phyloP scores from a whole-genome alignment of 306 rosid species.

The Vigna nakashimae region DNA sequence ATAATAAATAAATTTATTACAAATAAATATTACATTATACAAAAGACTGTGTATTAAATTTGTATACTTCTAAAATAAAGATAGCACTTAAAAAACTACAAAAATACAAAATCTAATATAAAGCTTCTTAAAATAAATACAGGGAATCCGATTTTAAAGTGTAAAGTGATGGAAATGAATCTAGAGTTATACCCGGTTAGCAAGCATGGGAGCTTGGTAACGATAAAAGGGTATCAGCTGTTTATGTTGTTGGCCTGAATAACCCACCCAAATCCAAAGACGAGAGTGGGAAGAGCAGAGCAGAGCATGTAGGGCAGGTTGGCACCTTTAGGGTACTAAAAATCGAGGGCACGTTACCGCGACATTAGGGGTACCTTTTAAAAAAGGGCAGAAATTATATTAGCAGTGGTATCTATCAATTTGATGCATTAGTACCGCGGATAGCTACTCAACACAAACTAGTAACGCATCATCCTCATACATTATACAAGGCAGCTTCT shows the following conservation, averaged over 20 bases:
- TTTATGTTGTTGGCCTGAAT: background rate
- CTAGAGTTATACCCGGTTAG: no score
- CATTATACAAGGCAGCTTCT: conserved; percentile 38
- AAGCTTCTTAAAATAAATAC: no score
- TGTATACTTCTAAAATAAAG: no score
- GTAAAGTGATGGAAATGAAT: no score
- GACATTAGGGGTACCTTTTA: background rate
- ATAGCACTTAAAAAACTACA: no score
- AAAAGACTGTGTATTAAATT: no score
- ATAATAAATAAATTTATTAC: no score
- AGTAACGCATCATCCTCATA: conserved; percentile 42
- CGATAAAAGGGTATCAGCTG: background rate
- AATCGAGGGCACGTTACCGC: conserved; percentile 28
- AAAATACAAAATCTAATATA: no score
- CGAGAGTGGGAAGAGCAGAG: conserved; percentile 32
- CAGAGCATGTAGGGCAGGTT: conserved; percentile 8
- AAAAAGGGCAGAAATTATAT: background rate
- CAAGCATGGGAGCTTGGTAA: no score
- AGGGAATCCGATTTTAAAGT: no score
- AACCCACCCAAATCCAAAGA: conserved; percentile 41
- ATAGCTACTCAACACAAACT: background rate
- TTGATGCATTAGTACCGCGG: background rate
- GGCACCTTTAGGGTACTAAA: conserved; percentile 28
- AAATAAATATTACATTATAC: no score
- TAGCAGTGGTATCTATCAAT: background rate